These are phyloP conservation scores for Trypanosoma platydactyli DNA, from an alignment of 208 protist genomes.

Conservation along the genomic window DNA sequence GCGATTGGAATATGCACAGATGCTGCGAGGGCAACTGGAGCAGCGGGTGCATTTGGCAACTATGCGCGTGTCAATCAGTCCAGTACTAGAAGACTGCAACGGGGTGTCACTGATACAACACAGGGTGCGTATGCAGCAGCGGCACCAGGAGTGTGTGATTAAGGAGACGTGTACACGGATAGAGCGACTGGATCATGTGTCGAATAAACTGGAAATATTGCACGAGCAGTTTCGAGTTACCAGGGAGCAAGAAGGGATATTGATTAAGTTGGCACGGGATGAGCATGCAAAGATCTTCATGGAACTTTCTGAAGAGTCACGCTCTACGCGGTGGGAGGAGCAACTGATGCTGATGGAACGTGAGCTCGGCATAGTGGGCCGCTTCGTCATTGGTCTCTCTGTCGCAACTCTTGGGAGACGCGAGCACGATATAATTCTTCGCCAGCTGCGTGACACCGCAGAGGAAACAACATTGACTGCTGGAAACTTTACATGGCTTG, in stretches of 20 bases:
- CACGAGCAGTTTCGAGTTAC: conserved; percentile 18
- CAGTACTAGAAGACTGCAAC: neutral
- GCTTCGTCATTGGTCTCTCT: conserved; percentile 27
- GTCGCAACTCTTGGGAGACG: neutral
- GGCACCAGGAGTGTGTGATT: neutral
- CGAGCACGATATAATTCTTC: conserved; percentile 19
- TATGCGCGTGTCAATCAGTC: neutral
- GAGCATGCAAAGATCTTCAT: neutral
- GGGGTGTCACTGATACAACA: conserved; percentile 10
- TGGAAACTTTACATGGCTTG: conserved; percentile 19
- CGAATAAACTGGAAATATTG: neutral
- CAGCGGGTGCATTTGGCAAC: conserved; percentile 10
- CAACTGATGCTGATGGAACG: conserved; percentile 11
- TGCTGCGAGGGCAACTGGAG: conserved; percentile 8
- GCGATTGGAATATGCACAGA: neutral
- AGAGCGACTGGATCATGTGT: conserved; percentile 4
- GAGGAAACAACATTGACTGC: neutral
- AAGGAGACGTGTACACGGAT: neutral
- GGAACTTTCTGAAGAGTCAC: neutral
- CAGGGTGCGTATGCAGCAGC: neutral
- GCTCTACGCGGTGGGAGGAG: neutral
- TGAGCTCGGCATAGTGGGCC: conserved; percentile 20
- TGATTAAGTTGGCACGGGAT: neutral
- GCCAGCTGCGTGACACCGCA: neutral
- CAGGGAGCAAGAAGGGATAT: neutral